A percentile compares a stretch with the other conserved stretches of the same genome.
These are phyloP conservation scores for Phytophthora pluvialis DNA, from an alignment of 352 stramenopile species.

Conservation along the genomic window DNA sequence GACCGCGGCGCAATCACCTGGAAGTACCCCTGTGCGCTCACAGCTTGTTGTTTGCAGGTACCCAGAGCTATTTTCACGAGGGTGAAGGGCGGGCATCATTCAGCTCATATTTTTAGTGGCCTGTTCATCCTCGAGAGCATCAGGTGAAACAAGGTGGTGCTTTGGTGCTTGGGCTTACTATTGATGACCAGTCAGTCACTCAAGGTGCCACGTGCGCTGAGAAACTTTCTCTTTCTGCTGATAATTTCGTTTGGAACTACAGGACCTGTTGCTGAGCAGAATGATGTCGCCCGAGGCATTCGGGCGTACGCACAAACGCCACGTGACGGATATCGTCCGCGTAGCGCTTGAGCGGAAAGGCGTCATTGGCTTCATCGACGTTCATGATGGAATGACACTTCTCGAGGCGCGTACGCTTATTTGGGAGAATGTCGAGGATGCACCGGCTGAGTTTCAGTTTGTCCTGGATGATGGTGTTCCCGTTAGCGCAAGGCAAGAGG, in stretches of 20 bases:
- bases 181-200: slow-evolving; percentile 9
- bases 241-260: slow-evolving; percentile 1
- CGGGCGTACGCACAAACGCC: slow-evolving; percentile 47
- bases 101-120: slow-evolving; percentile 29
- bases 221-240: slow-evolving; percentile 10
- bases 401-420: slow-evolving; percentile 65
- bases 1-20: no score
- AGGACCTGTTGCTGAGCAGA: slow-evolving; percentile 5
- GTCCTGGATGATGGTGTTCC: slow-evolving; percentile 68
- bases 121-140: slow-evolving; percentile 13
- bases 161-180: slow-evolving; percentile 18
- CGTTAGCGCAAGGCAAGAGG: slow-evolving; percentile 67
- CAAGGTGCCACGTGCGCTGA: slow-evolving; percentile 9
- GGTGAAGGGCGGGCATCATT: background rate
- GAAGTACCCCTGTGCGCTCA: background rate
- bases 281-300: slow-evolving; percentile 72
- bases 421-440: slow-evolving; percentile 73
- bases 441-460: slow-evolving; percentile 72
- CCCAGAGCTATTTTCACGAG: slow-evolving; percentile 27
- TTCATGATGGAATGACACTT: slow-evolving; percentile 68
- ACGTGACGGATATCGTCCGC: slow-evolving; percentile 64
- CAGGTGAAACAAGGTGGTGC: background rate
- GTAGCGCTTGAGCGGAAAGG: slow-evolving; percentile 66
- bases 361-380: slow-evolving; percentile 81
- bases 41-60: slow-evolving; percentile 22